Evolutionary conservation across 2,329 filamentous ascomycete species (phyloP), one percentile per base, ranked within the genome.

Genomic region (Ophiostoma sp.): DNA sequence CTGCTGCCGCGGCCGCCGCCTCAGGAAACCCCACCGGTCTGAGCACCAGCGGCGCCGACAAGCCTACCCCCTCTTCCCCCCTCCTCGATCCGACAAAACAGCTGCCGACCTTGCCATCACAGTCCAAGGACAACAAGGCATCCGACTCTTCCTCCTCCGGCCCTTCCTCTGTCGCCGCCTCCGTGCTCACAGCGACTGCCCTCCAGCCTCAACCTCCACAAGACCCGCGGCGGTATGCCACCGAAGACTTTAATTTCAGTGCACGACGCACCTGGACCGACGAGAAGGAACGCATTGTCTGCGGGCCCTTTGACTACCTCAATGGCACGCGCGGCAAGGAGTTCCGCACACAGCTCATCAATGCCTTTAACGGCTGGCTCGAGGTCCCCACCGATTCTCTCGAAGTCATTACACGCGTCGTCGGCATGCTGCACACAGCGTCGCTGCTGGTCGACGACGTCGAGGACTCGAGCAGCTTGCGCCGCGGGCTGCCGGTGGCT

Each of bases 361-460:
- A 87, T 59, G 91, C 93, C 59, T 97, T 97, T 85, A 94, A 97
- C 80, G 87, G 87, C 70, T 95, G 92, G 91, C 84, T 97, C 19
- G 86, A 92, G 72, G 93, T 97, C 25, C 93, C 93, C 0, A 80
- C 86, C 9, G 87, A 89, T 74, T 90, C 89, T 77, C 86, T 97
- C 73, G 87, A 88, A 57, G 85, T 94, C 74, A 95, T 97, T 78
- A 95, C 91, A 36, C 89, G 89, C 75, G 92, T 94, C 3, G 89
- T 97, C 12, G 92, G 91, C 77, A 95, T 95, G 92, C 87, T 97
- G 64, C 93, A 97, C 82, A 95, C 93, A 52, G 91, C 93, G 2
- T 95, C 92, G 3, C 85, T 97, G 72, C 88, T 97, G 31, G 89
- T 97, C 73, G 94, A 97, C 82, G 94, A 97, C 81, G 93, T 97